Evolutionary conservation across 1,139 yeast genomes (phyloP).

Genomic region (Yueomyces sp.): DNA sequence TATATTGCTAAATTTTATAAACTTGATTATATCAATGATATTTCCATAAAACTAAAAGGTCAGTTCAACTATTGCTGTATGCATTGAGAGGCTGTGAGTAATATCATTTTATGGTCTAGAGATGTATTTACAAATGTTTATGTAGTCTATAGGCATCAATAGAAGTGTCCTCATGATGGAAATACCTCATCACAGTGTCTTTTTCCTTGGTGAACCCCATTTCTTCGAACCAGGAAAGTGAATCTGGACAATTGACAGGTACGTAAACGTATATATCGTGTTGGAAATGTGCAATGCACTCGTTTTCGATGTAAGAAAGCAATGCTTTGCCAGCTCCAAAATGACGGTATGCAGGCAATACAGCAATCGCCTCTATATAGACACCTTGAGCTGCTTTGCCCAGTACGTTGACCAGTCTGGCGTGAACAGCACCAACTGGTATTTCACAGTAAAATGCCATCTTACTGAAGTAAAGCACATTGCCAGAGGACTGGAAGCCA

Average conservation of each 20-base stretch:
- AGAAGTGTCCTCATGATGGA: conserved; percentile 29
- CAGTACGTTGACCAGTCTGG: conserved; percentile 28
- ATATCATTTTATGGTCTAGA: no score
- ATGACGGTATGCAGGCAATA: conserved; percentile 45
- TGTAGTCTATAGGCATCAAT: conserved; percentile 5
- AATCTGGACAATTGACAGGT: conserved; percentile 33
- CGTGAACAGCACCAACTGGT: conserved; percentile 62
- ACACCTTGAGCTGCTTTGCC: conserved; percentile 34
- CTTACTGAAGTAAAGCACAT: conserved; percentile 8
- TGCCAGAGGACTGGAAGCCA: conserved; percentile 4
- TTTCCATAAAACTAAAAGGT: no score
- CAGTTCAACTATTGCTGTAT: no score
- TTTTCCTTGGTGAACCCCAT: conserved; percentile 39
- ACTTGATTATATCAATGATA: no score
- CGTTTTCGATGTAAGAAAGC: conserved; percentile 40
- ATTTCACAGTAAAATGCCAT: conserved; percentile 48
- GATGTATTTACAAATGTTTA: not conserved
- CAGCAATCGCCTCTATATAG: conserved; percentile 56
- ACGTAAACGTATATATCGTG: conserved; percentile 53
- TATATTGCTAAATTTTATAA: no score
- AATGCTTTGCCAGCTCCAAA: conserved; percentile 53
- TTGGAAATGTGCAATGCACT: conserved; percentile 40
- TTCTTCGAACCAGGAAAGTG: conserved; percentile 42
- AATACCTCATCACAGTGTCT: conserved; percentile 38
- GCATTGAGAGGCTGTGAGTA: no score